A percentile compares a stretch with the other conserved stretches of the same genome.
Evolutionary conservation across 345 rosid genomes (phyloP).

Genomic region (Acer yangbiense): DNA sequence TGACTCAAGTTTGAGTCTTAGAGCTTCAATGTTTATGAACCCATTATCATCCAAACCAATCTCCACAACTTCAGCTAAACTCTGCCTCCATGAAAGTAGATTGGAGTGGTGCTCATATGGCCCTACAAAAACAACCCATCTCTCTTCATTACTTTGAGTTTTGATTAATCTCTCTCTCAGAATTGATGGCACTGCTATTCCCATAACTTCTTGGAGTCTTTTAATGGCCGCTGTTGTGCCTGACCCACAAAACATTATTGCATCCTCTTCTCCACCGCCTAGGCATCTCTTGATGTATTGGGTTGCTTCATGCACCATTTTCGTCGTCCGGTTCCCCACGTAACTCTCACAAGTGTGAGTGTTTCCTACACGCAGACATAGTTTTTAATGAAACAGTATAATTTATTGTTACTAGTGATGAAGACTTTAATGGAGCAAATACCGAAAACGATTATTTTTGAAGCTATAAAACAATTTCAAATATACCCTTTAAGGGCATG

Average conservation of each 20-base stretch:
- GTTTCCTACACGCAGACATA: conserved; percentile 37
- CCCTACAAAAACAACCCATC: conserved; percentile 66
- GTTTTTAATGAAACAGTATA: no score
- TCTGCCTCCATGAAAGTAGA: conserved; percentile 65
- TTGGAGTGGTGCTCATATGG: conserved; percentile 76
- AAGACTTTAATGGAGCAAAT: no score
- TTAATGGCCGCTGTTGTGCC: conserved; percentile 63
- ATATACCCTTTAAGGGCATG: no score
- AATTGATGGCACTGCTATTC: conserved; percentile 48
- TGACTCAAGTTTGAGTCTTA: conserved; percentile 29
- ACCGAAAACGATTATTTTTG: no score
- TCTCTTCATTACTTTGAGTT: conserved; percentile 36
- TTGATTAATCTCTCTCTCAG: conserved; percentile 36
- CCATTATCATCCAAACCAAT: conserved; percentile 45
- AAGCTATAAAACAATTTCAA: no score
- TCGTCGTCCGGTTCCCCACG: conserved; percentile 55
- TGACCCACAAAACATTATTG: conserved; percentile 55
- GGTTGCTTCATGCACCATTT: conserved; percentile 47
- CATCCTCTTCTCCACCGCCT: conserved; percentile 46
- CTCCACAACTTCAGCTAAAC: conserved; percentile 61
- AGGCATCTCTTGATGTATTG: conserved; percentile 51
- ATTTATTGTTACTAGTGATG: no score
- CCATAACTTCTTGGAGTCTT: conserved; percentile 63
- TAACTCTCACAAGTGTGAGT: conserved; percentile 56
- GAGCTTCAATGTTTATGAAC: conserved; percentile 31